Evolutionary conservation across 148 eudicot genomes (phyloP).

Genomic region (Rhododendron griersonianum): DNA sequence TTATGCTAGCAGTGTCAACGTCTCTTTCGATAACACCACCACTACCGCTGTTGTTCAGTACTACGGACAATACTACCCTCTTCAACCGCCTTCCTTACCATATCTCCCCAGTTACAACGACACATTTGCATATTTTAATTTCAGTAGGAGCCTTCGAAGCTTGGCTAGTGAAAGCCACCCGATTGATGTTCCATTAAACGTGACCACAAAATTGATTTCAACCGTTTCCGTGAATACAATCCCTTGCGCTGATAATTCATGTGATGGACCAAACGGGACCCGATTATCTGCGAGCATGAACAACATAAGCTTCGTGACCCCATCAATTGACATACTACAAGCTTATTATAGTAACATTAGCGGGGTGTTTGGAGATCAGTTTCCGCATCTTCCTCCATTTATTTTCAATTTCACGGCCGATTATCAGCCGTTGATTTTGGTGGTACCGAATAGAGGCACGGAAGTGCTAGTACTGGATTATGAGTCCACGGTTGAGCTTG

Average conservation of each 20-base stretch:
- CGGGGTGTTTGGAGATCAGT: constrained; percentile 22
- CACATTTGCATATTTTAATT: background rate
- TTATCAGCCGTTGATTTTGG: constrained; percentile 10
- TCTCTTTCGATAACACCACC: constrained; percentile 18
- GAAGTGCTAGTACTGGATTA: constrained; percentile 22
- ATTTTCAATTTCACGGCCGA: constrained; percentile 26
- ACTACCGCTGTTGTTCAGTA: constrained; percentile 26
- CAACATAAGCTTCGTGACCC: constrained; percentile 12
- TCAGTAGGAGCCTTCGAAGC: constrained; percentile 4
- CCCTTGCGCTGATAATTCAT: constrained; percentile 19
- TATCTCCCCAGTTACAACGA: constrained; percentile 16
- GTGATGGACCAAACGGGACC: constrained; percentile 27
- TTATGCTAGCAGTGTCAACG: background rate
- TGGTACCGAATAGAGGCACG: constrained; percentile 16
- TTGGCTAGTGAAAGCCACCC: background rate
- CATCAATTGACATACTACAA: constrained; percentile 22
- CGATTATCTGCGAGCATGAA: constrained; percentile 32
- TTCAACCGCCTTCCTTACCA: constrained; percentile 14
- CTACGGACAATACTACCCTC: background rate
- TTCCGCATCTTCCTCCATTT: constrained; percentile 24
- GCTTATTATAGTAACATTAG: constrained; percentile 30
- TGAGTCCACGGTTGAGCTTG: constrained; percentile 28
- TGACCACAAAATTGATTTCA: background rate
- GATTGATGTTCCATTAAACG: background rate
- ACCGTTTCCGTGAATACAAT: constrained; percentile 14